Conservation (phyloP, 768 basidiomycete species). For the Mycena albidolilacea region DNA sequence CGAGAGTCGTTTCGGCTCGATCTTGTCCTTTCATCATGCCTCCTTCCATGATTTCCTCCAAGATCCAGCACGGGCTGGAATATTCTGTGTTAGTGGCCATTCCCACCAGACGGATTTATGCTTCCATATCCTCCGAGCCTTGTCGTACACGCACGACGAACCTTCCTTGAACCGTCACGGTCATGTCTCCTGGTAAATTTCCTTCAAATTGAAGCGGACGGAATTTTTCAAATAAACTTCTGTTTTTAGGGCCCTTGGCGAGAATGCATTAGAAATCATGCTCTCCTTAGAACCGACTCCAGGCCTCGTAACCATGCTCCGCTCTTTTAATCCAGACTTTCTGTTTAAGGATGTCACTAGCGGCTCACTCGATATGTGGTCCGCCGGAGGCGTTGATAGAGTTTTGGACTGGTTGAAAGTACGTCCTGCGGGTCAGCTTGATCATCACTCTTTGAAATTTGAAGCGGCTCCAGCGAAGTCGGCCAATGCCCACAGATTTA, state of each 20-base stretch:
- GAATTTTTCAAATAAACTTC: no score
- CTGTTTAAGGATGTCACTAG: background rate
- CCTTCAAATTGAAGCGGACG: no score
- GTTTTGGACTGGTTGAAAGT: background rate
- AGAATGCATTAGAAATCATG: no score
- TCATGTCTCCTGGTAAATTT: background rate
- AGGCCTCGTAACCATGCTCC: background rate
- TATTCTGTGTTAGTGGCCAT: background rate
- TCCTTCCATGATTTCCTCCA: background rate
- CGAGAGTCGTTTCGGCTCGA: no score
- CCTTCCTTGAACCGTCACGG: no score
- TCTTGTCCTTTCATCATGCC: background rate
- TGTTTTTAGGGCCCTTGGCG: no score
- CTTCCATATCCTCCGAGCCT: background rate
- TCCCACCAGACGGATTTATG: background rate
- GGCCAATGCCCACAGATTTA: background rate
- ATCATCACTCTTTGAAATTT: background rate
- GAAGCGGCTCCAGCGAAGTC: background rate
- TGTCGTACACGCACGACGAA: background rate
- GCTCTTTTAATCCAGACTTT: background rate
- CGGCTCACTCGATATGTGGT: no score
- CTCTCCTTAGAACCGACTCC: background rate
- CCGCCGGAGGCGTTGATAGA: background rate
- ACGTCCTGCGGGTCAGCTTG: background rate
- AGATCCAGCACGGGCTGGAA: background rate